Percentiles rank a stretch among this genome's conserved stretches.
phyloP scores from a whole-genome alignment of 148 eudicot genomes.

The Chenopodium formosanum region DNA sequence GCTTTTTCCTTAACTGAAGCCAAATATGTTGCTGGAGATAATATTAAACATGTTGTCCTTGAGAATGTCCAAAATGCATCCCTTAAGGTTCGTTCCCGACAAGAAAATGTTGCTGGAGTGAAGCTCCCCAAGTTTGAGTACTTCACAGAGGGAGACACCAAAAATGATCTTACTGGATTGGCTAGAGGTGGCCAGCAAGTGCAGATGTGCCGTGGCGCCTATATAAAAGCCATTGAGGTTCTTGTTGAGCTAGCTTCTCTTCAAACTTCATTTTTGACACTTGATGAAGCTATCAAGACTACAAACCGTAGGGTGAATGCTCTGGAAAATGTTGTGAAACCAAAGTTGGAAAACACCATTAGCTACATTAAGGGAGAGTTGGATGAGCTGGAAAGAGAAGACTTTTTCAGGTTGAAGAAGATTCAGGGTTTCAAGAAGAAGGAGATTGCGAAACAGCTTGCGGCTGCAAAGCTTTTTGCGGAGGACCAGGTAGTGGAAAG shows the following conservation, averaged over 20 bases:
- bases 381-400: conserved; percentile 91
- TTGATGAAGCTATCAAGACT: conserved; percentile 87
- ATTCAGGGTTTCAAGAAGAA: conserved; percentile 82
- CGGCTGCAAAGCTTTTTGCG: conserved; percentile 51
- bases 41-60: conserved; percentile 62
- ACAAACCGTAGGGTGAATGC: conserved; percentile 91
- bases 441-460: conserved; percentile 62
- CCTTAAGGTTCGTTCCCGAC: conserved; percentile 62
- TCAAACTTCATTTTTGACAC: conserved; percentile 85
- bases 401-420: conserved; percentile 89
- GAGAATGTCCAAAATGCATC: conserved; percentile 68
- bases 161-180: conserved; percentile 69
- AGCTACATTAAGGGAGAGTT: conserved; percentile 81
- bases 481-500: conserved; percentile 57
- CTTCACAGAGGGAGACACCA: conserved; percentile 65
- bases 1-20: conserved; percentile 73
- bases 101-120: conserved; percentile 75
- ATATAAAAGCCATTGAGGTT: conserved; percentile 71
- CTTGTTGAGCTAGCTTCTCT: conserved; percentile 90
- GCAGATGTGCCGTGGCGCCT: conserved; percentile 61
- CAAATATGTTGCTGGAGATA: conserved; percentile 81
- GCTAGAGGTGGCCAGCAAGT: conserved; percentile 82
- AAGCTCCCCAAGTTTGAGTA: conserved; percentile 72
- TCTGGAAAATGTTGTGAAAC: conserved; percentile 82
- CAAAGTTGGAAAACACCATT: conserved; percentile 72